phyloP scores from a whole-genome alignment of 176 grass and related monocot species.

The Aegilops speltoides region DNA sequence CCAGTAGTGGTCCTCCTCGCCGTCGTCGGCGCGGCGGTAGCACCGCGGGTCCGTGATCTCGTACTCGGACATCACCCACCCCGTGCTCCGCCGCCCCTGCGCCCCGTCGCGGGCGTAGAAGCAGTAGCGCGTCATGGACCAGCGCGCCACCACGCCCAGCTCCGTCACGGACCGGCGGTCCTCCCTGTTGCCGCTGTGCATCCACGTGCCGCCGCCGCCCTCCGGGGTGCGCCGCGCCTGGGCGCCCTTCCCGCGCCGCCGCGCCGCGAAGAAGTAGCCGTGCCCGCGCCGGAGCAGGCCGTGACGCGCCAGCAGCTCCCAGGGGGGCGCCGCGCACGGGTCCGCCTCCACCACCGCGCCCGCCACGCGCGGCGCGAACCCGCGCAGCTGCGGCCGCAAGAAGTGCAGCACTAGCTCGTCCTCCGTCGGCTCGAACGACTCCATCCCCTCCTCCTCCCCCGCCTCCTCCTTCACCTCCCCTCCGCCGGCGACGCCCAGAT shows the following conservation, averaged over 20 bases:
- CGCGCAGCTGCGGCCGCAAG: slow-evolving; percentile 35
- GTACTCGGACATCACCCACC: slow-evolving; percentile 50
- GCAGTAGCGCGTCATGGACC: slow-evolving; percentile 17
- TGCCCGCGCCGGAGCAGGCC: slow-evolving; percentile 1
- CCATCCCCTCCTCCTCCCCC: background rate
- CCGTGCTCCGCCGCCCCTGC: slow-evolving; percentile 12
- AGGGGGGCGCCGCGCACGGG: slow-evolving; percentile 31
- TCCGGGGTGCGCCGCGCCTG: background rate
- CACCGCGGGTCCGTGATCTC: slow-evolving; percentile 41
- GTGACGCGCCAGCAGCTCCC: slow-evolving; percentile 38
- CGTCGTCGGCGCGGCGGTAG: slow-evolving; percentile 45
- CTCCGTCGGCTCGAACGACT: slow-evolving; percentile 34
- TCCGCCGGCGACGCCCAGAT: background rate
- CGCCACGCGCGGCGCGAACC: slow-evolving; percentile 37
- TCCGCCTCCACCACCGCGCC: slow-evolving; percentile 45
- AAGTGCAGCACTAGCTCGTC: slow-evolving; percentile 48
- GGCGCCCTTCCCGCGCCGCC: background rate
- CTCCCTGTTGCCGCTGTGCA: background rate
- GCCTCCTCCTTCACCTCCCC: background rate
- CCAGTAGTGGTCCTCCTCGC: slow-evolving; percentile 35
- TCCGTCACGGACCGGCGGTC: background rate
- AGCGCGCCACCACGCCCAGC: slow-evolving; percentile 40
- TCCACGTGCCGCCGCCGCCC: slow-evolving; percentile 18
- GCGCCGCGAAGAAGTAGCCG: slow-evolving; percentile 38
- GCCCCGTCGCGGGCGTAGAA: slow-evolving; percentile 5